Conservation (phyloP, 768 basidiomycete genomes). For the Mycena belliarum region DNA sequence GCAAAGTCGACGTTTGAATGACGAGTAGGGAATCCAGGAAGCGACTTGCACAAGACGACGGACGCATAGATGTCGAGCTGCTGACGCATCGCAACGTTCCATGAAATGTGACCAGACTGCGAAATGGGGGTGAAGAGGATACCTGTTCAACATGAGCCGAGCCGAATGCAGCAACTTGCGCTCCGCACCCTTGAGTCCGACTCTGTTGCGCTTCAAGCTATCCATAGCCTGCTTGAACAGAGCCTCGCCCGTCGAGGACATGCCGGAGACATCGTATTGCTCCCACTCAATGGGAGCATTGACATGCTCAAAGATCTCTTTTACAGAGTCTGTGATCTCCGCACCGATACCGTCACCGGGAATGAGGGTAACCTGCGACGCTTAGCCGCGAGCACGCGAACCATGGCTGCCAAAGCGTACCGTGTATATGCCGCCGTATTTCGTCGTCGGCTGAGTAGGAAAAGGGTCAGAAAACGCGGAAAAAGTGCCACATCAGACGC, state of each 20-base stretch:
- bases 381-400: slow-evolving; percentile 25
- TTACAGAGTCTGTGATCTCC: slow-evolving; percentile 97
- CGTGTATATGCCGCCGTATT: slow-evolving; percentile 92
- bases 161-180: slow-evolving; percentile 4
- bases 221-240: slow-evolving; percentile 99
- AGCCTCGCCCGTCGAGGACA: slow-evolving; percentile 91
- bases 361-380: slow-evolving; percentile 84
- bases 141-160: slow-evolving; percentile 47
- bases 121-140: slow-evolving; percentile 99
- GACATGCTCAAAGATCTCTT: slow-evolving; percentile 96
- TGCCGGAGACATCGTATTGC: slow-evolving; percentile 95
- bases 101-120: slow-evolving; percentile 94
- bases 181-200: slow-evolving; percentile 90
- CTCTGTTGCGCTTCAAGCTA: slow-evolving; percentile 93
- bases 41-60: slow-evolving; percentile 96
- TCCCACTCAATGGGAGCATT: slow-evolving; percentile 99
- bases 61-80: slow-evolving; percentile 99
- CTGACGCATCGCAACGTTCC: slow-evolving; percentile 99
- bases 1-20: slow-evolving; percentile 98
- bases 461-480: slow-evolving; percentile 1
- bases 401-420: slow-evolving; percentile 44
- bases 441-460: slow-evolving; percentile 68
- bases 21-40: slow-evolving; percentile 93
- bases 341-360: slow-evolving; percentile 97
- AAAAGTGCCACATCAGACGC: slow-evolving; percentile 27